phyloP scores from a whole-genome alignment of 805 yeast genomes.

The Lachancea sp. region DNA sequence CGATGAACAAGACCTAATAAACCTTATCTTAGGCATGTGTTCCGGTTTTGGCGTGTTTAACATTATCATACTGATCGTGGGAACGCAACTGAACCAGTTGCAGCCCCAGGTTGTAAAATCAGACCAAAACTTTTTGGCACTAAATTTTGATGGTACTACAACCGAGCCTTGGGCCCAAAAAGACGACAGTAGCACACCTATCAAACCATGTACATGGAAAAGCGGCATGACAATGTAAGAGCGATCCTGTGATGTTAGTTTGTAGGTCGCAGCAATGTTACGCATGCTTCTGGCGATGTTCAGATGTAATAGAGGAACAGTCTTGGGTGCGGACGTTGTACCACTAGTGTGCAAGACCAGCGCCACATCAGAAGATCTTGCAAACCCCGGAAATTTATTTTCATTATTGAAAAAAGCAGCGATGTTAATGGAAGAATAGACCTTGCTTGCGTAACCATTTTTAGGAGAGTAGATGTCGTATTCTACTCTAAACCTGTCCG shows the following conservation, averaged over 20 bases:
- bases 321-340: conserved; percentile 71
- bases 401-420: conserved; percentile 31
- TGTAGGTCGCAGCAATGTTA: conserved; percentile 55
- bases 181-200: conserved; percentile 59
- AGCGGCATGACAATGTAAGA: conserved; percentile 69
- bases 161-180: conserved; percentile 53
- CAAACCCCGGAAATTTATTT: conserved; percentile 36
- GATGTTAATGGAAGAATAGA: conserved; percentile 23
- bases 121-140: conserved; percentile 56
- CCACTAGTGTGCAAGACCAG: conserved; percentile 68
- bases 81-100: conserved; percentile 73
- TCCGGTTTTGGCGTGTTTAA: conserved; percentile 46
- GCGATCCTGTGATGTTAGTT: conserved; percentile 42
- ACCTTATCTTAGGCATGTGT: conserved; percentile 50
- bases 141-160: conserved; percentile 56
- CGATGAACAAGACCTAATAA: conserved; percentile 67
- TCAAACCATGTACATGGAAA: conserved; percentile 70
- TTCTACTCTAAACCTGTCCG: conserved; percentile 38
- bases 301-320: conserved; percentile 62
- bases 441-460: conserved; percentile 22
- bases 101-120: conserved; percentile 47
- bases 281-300: conserved; percentile 54
- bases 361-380: conserved; percentile 49
- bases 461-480: conserved; percentile 30
- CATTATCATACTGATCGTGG: conserved; percentile 66